Evolutionary conservation across 768 basidiomycete genomes (phyloP), one percentile per base, ranked within the genome.

Genomic region (Auricularia heimuer): DNA sequence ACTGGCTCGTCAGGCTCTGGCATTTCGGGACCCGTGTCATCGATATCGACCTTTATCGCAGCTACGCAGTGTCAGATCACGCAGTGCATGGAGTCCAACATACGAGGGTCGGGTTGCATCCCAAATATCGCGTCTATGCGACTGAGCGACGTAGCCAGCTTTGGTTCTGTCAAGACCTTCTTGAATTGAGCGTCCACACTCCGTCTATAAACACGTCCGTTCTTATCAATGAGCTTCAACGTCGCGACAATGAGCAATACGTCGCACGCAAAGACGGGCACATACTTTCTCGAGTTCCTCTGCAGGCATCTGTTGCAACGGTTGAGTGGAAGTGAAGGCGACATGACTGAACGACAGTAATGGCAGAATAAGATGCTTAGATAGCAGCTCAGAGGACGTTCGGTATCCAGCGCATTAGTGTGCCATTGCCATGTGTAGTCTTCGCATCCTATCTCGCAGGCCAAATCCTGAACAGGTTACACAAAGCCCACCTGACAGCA

Each of bases 351-450:
- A 76, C 72, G 84, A 89, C 71, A 92, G 85, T 66, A 92, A 79
- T 6, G 90, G 90, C 66, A 87, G 77, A 67, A 92, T 85, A 68
- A 92, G 83, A 69, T 92, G 90, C 68, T 81, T 87, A 66, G 90
- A 92, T 62, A 92, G 79, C 64, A 90, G 77, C 62, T 89, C 87
- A 65, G 90, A 84, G 42, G 89, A 87, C 37, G 74, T 69, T 73
- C 79, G 86, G 72, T 84, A 77, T 7, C 89, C 44, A 88, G 71
- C 68, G 80, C 82, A 72, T 80, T 82, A 16, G 85, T 81, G 73
- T 92, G 88, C 90, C 90, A 92, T 76, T 82, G 80, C 89, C 89
- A 92, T 77, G 83, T 85, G 75, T 89, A 87, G 8, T 75, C 72
- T 29, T 81, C 80, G 66, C 79, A 82, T 69, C 83, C 82, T 39